Evolutionary conservation across 2,329 filamentous ascomycete genomes (phyloP).

Genomic region (Stemphylium beticola): DNA sequence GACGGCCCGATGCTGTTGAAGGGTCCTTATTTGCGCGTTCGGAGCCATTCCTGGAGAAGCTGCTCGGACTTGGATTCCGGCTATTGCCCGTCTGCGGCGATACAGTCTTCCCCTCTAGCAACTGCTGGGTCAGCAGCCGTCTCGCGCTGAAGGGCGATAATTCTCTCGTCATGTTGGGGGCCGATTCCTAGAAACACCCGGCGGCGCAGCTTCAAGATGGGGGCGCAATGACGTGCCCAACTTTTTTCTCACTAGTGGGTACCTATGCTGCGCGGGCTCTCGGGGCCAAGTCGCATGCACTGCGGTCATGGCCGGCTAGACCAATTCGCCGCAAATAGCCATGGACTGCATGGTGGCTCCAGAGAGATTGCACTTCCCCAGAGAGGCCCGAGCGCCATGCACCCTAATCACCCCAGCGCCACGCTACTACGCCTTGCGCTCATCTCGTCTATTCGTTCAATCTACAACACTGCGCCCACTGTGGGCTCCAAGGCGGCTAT

Average conservation of each 20-base stretch:
- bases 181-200: slow-evolving; percentile 3
- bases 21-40: slow-evolving; percentile 19
- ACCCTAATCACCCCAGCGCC: slow-evolving; percentile 4
- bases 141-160: slow-evolving; percentile 43
- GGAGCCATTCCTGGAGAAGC: slow-evolving; percentile 11
- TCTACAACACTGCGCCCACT: slow-evolving; percentile 1
- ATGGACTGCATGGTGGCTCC: not conserved
- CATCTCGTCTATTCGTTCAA: slow-evolving; percentile 15
- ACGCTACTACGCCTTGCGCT: slow-evolving; percentile 6
- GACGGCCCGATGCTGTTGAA: slow-evolving; percentile 13
- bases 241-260: slow-evolving; percentile 3
- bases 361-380: not conserved
- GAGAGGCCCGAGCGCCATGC: slow-evolving; percentile 14
- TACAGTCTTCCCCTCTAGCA: slow-evolving; percentile 22
- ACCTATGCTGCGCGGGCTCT: slow-evolving; percentile 3
- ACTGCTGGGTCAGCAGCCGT: slow-evolving; percentile 36
- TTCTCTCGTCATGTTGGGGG: slow-evolving; percentile 32
- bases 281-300: slow-evolving; percentile 7
- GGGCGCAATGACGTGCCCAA: slow-evolving; percentile 21
- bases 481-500: slow-evolving; percentile 11
- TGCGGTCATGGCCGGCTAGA: slow-evolving; percentile 5
- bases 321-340: slow-evolving; percentile 7
- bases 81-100: slow-evolving; percentile 23
- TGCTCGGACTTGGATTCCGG: slow-evolving; percentile 22
- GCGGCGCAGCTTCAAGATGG: slow-evolving; percentile 9